Evolutionary conservation across 495 filamentous ascomycete genomes (phyloP), one percentile per base, ranked within the genome.

Genomic region (Aspergillus olivimuriae): DNA sequence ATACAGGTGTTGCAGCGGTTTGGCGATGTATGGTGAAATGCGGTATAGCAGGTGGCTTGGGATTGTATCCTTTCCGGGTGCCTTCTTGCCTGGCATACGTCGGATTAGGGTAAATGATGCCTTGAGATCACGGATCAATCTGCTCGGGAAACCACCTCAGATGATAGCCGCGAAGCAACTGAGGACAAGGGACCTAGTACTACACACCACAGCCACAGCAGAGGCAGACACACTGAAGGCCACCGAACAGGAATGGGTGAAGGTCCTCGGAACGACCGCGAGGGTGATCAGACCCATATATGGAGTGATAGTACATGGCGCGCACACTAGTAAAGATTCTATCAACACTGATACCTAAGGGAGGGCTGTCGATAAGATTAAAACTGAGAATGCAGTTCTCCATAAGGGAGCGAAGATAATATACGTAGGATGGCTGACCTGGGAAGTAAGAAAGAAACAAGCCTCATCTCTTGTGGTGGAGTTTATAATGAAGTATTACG

Each of bases 61-160:
- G n/a, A 45, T 45, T 3, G 12, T 31, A 23, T 50, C 34, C n/a
- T 15, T 14, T 14, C 34, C 20, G 15, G 34, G 47, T 0, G 42
- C 47, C 36, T 44, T 46, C 20, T 49, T 23, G 4, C 28, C 12
- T 18, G 22, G 19, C 21, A 34, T 38, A 21, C 36, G 33, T 31
- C 26, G 17, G n/a, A 58, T 46, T 31, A 36, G 34, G 34, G 34
- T 36, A 17, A 36, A 36, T 36, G 34, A 36, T 18, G 34, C 34
- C 34, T 36, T 36, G 16, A 17, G 34, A 19, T 36, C 34, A 36
- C 34, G 16, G 16, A 36, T 36, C 2, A 36, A 36, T 17, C 34
- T 36, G 16, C 34, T 36, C 34, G 34, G 34, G 34, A 36, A 36
- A 36, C 14, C 34, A 10, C 34, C 34, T 36, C 34, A 36, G 34